phyloP scores from a whole-genome alignment of 805 yeast species.

The Saturnispora galanensis region DNA sequence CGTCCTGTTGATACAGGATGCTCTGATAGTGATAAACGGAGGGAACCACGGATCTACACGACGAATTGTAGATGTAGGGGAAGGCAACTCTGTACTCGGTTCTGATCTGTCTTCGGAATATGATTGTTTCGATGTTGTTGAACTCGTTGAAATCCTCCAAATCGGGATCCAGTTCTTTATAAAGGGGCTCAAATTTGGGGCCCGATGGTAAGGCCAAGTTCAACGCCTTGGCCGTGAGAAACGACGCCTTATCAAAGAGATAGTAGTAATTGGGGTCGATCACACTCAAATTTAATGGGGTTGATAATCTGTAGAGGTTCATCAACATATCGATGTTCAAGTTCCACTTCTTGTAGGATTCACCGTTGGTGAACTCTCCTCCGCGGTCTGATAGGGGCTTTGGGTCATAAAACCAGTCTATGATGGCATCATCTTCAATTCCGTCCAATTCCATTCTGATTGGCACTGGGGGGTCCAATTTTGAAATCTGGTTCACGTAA shows the following conservation, averaged over 20 bases:
- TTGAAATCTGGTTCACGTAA: conserved; percentile 73
- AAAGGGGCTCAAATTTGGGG: conserved; percentile 86
- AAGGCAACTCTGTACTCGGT: conserved; percentile 83
- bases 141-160: conserved; percentile 80
- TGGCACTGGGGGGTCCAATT: conserved; percentile 62
- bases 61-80: conserved; percentile 75
- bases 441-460: conserved; percentile 58
- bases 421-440: conserved; percentile 47
- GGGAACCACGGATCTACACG: conserved; percentile 53
- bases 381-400: conserved; percentile 56
- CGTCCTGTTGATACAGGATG: conserved; percentile 41
- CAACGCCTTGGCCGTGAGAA: conserved; percentile 84
- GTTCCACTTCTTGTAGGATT: conserved; percentile 66
- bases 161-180: conserved; percentile 52
- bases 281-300: conserved; percentile 50
- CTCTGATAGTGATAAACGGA: conserved; percentile 59
- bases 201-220: conserved; percentile 90
- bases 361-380: conserved; percentile 51
- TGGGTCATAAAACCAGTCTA: conserved; percentile 75
- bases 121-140: conserved; percentile 78
- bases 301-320: conserved; percentile 52
- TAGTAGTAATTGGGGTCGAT: conserved; percentile 52
- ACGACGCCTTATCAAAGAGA: conserved; percentile 68
- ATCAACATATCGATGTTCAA: conserved; percentile 54
- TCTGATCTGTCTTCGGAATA: conserved; percentile 64